A percentile compares a stretch with the other conserved stretches of the same genome.
Evolutionary conservation across 1,284 basidiomycete genomes (phyloP).

Genomic region (Pulveroboletus sp.): DNA sequence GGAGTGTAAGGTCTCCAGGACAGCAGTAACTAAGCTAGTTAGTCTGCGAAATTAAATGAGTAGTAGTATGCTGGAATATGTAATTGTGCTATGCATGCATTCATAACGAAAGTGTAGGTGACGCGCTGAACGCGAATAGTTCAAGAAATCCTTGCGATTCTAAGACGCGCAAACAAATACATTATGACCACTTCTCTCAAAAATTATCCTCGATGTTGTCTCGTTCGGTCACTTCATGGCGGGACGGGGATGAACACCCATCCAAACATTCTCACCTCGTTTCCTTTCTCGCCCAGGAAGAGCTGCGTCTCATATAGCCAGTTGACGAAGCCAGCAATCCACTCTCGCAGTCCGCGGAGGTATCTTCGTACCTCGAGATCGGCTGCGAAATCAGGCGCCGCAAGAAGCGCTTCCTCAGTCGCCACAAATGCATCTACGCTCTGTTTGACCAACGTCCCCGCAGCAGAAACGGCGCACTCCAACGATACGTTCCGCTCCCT

Average conservation of each 20-base stretch:
- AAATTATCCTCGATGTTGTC: background rate
- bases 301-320: constrained; percentile 63
- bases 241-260: constrained; percentile 55
- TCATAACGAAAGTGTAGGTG: background rate
- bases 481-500: constrained; percentile 28
- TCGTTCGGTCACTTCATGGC: constrained; percentile 1
- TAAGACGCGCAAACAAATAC: constrained; percentile 5
- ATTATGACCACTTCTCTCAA: background rate
- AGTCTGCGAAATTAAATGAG: background rate
- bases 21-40: background rate
- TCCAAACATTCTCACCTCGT: constrained; percentile 58
- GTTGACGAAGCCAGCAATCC: constrained; percentile 52
- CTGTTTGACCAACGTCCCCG: constrained; percentile 30
- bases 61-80: background rate
- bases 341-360: constrained; percentile 51
- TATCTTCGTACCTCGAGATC: constrained; percentile 42
- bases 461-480: constrained; percentile 26
- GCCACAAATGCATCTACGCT: constrained; percentile 33
- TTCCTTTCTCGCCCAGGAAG: constrained; percentile 56
- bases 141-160: constrained; percentile 14
- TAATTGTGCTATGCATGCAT: background rate
- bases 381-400: constrained; percentile 9
- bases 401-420: constrained; percentile 24
- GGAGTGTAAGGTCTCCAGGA: background rate
- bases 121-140: background rate